phyloP scores from a whole-genome alignment of 2,329 filamentous ascomycete genomes.

The Paecilomyces sp. region DNA sequence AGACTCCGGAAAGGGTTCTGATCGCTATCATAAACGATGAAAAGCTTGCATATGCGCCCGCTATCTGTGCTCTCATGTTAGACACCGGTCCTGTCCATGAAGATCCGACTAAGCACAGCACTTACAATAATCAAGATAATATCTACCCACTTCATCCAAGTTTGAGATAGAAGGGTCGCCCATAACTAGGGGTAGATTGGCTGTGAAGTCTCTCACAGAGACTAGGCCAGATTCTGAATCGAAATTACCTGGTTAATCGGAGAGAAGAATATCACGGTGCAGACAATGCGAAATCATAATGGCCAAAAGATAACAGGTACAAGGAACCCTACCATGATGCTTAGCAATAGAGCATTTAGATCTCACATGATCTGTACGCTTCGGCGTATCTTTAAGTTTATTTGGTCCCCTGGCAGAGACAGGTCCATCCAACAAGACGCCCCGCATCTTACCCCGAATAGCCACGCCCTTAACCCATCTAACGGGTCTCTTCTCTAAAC shows the following conservation, averaged over 20 bases:
- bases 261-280: neutral
- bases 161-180: constrained; percentile 1
- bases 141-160: constrained; percentile 16
- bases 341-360: neutral
- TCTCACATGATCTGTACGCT: neutral
- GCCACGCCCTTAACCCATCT: constrained; percentile 30
- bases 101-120: neutral
- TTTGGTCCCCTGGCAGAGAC: neutral
- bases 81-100: neutral
- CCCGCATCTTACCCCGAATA: constrained; percentile 21
- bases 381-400: neutral
- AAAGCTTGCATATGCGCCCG: constrained; percentile 26
- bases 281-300: neutral
- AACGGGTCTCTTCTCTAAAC: constrained; percentile 23
- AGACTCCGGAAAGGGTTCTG: constrained; percentile 26
- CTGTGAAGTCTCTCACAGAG: neutral
- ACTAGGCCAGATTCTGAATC: neutral
- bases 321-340: neutral
- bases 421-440: neutral
- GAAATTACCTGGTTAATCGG: neutral
- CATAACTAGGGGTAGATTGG: neutral
- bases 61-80: constrained; percentile 17
- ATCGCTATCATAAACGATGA: constrained; percentile 28
- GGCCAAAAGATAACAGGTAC: neutral
- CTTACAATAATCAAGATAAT: constrained; percentile 29